These are phyloP conservation scores for Quercus suber DNA, from an alignment of 306 rosid species.

Conservation along the genomic window DNA sequence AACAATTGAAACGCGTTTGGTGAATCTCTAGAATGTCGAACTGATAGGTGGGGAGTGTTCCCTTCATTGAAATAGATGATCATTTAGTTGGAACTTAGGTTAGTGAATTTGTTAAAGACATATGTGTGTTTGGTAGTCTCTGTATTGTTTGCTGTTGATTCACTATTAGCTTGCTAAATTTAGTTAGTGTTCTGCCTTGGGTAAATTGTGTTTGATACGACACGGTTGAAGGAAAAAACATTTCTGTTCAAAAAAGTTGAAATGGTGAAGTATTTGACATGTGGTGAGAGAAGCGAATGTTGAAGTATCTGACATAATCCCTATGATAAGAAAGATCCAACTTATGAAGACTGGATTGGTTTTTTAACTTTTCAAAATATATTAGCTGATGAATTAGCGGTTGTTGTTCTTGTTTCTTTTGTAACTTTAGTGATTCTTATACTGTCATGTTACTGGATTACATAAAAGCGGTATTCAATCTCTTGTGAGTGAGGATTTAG, in stretches of 20 bases:
- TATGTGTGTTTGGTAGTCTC: background rate
- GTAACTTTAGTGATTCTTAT: background rate
- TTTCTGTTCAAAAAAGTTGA: too few species aligned
- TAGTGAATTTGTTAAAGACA: background rate
- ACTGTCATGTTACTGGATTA: conserved; percentile 1
- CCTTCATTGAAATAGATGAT: background rate
- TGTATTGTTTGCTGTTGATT: too few species aligned
- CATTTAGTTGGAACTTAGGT: background rate
- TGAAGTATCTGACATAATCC: too few species aligned
- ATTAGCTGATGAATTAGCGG: conserved; percentile 2
- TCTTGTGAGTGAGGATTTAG: background rate
- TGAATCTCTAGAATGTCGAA: background rate
- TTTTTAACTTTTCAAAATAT: too few species aligned
- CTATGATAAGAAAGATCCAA: too few species aligned
- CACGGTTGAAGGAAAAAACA: too few species aligned
- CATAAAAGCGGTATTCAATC: background rate
- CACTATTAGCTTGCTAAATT: too few species aligned
- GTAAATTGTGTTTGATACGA: too few species aligned
- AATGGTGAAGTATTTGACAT: too few species aligned
- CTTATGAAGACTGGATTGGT: too few species aligned
- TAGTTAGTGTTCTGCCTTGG: too few species aligned
- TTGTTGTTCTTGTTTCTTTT: background rate
- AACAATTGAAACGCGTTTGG: background rate
- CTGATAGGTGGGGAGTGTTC: background rate
- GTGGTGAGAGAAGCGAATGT: too few species aligned